Evolutionary conservation across 257 asterid genomes (phyloP).

Genomic region (Eustoma russellianum): DNA sequence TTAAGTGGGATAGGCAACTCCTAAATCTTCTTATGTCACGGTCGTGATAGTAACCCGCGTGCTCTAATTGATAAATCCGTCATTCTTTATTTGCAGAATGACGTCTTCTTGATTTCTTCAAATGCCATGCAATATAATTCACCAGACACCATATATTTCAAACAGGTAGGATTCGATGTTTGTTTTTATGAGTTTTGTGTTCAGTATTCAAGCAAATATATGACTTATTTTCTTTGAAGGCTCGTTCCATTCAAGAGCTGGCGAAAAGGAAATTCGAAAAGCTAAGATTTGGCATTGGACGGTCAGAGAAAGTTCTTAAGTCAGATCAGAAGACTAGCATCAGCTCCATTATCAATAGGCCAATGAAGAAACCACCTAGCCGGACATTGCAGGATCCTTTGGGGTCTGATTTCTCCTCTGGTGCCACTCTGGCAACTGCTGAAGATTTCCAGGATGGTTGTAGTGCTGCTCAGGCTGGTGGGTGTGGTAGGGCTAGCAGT

Average conservation of each 20-base stretch:
- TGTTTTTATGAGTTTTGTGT: conserved; percentile 1
- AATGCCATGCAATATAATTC: conserved; percentile 96
- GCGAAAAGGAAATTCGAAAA: conserved; percentile 73
- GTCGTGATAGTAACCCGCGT: not conserved
- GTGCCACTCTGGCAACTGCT: conserved; percentile 61
- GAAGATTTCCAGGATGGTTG: conserved; percentile 44
- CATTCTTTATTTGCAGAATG: conserved; percentile 49
- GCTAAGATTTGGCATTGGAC: conserved; percentile 37
- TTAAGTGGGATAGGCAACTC: no score
- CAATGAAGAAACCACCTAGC: conserved; percentile 37
- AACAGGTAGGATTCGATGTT: conserved; percentile 49
- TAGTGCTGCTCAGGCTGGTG: conserved; percentile 34
- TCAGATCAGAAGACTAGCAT: conserved; percentile 48
- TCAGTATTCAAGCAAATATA: not conserved
- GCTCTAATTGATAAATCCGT: not conserved
- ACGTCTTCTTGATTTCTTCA: conserved; percentile 74
- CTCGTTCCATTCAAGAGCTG: conserved; percentile 79
- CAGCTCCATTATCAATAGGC: conserved; percentile 48
- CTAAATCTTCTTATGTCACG: no score
- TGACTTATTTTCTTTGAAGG: conserved; percentile 36
- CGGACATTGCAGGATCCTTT: conserved; percentile 54
- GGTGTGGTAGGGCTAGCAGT: conserved; percentile 40
- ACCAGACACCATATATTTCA: conserved; percentile 76
- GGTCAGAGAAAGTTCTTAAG: conserved; percentile 41
- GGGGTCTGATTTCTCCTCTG: conserved; percentile 89